Evolutionary conservation across 257 asterid genomes (phyloP).

Genomic region (Capsicum rhomboideum): DNA sequence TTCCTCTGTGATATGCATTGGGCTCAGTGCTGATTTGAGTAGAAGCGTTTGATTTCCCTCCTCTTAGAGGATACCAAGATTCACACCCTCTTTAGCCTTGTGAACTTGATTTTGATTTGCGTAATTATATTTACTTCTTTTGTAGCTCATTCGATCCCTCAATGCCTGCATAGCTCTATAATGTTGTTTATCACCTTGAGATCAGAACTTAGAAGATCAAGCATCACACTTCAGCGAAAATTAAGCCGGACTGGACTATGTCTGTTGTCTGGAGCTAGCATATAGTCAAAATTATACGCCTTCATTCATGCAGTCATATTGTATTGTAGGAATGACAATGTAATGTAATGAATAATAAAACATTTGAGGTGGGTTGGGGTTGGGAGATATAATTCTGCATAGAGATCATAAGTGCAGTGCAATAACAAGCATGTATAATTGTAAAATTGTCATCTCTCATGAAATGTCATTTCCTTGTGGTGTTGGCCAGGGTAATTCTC

Average conservation of each 20-base stretch:
- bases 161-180: neutral
- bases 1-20: conserved; percentile 51
- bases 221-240: neutral
- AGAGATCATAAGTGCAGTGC: neutral
- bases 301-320: neutral
- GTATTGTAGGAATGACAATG: neutral
- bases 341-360: neutral
- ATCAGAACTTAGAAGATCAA: neutral
- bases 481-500: neutral
- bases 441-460: neutral
- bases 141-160: neutral
- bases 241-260: neutral
- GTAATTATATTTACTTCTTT: neutral
- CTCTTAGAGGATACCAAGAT: neutral
- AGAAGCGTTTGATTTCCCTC: neutral
- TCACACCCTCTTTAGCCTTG: neutral
- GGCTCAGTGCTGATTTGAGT: neutral
- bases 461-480: neutral
- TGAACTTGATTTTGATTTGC: neutral
- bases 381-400: neutral
- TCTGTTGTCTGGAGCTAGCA: neutral
- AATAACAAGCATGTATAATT: neutral
- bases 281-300: neutral
- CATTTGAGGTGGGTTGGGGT: neutral
- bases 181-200: neutral